Percentiles rank a stretch among this genome's conserved stretches.
Conservation (phyloP, 2,329 filamentous ascomycete genomes). For the Curvularia sp. region DNA sequence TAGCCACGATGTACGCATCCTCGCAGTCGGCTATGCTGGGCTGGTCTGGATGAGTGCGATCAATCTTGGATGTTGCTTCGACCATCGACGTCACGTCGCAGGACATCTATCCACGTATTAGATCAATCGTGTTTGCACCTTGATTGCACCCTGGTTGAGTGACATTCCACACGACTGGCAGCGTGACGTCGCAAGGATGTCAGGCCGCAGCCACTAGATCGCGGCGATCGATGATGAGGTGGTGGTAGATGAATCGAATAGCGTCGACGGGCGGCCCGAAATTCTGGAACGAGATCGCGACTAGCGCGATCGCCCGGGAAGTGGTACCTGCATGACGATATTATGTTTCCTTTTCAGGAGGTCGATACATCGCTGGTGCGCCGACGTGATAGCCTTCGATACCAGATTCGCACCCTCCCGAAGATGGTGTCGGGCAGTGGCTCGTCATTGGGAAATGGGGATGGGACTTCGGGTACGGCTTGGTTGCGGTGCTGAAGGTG, state of each 20-base stretch:
- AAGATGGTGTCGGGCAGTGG: conserved; percentile 2
- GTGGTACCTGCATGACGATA: conserved; percentile 19
- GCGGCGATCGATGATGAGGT: conserved; percentile 58
- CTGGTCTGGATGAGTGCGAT: background rate
- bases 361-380: conserved; percentile 9
- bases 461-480: conserved; percentile 1
- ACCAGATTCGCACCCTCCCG: conserved; percentile 13
- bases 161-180: background rate
- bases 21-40: background rate
- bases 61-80: background rate
- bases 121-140: background rate
- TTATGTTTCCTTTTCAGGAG: conserved; percentile 11
- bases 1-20: background rate
- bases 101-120: background rate
- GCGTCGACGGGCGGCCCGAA: conserved; percentile 56
- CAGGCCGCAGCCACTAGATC: conserved; percentile 53
- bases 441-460: conserved; percentile 10
- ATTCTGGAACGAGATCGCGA: conserved; percentile 22
- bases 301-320: conserved; percentile 11
- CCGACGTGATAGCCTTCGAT: conserved; percentile 11
- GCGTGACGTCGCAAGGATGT: conserved; percentile 1
- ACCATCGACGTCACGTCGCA: background rate
- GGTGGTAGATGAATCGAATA: conserved; percentile 57
- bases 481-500: conserved; percentile 12
- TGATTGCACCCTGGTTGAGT: background rate